A percentile compares a stretch with the other conserved stretches of the same genome.
These are phyloP conservation scores for Ophiocordyceps camponoti-floridani DNA, from an alignment of 2,329 filamentous ascomycete genomes.

Conservation along the genomic window DNA sequence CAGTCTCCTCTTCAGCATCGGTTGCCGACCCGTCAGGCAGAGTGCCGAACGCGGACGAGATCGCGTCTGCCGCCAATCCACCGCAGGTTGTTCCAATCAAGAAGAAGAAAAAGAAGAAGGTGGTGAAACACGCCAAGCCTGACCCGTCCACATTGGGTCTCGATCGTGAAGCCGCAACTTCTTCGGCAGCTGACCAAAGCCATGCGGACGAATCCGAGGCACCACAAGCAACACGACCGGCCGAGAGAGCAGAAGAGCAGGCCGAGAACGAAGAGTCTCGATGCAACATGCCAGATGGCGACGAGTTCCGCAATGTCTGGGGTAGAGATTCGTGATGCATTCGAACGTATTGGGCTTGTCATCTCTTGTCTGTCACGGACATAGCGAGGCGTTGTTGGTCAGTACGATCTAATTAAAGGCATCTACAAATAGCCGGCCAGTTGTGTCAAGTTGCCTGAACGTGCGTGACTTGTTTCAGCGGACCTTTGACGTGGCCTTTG, in stretches of 20 bases:
- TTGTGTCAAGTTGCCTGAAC: too few relatives aligned
- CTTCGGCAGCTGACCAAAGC: constrained; percentile 1
- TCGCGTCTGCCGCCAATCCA: constrained; percentile 5
- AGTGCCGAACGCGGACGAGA: background rate
- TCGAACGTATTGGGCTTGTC: background rate
- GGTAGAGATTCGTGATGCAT: background rate
- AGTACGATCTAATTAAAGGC: too few relatives aligned
- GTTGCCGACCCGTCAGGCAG: constrained; percentile 1
- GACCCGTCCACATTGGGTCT: constrained; percentile 11
- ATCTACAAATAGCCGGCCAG: background rate
- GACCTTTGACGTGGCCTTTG: too few relatives aligned
- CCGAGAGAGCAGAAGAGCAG: constrained; percentile 2
- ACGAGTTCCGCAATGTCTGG: constrained; percentile 31
- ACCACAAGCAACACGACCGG: background rate
- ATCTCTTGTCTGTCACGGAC: background rate
- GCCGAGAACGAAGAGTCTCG: constrained; percentile 3
- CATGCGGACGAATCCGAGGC: constrained; percentile 1
- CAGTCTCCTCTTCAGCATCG: constrained; percentile 7
- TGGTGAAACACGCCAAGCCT: constrained; percentile 15
- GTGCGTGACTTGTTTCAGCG: too few relatives aligned
- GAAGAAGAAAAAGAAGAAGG: constrained; percentile 20
- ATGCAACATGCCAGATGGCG: constrained; percentile 17
- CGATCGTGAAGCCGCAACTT: constrained; percentile 6
- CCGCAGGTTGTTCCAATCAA: constrained; percentile 16
- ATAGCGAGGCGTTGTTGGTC: background rate